Percentiles rank a stretch among this genome's conserved stretches.
Evolutionary conservation across 140 eudicot genomes (phyloP).

Genomic region (Anethum foeniculum): DNA sequence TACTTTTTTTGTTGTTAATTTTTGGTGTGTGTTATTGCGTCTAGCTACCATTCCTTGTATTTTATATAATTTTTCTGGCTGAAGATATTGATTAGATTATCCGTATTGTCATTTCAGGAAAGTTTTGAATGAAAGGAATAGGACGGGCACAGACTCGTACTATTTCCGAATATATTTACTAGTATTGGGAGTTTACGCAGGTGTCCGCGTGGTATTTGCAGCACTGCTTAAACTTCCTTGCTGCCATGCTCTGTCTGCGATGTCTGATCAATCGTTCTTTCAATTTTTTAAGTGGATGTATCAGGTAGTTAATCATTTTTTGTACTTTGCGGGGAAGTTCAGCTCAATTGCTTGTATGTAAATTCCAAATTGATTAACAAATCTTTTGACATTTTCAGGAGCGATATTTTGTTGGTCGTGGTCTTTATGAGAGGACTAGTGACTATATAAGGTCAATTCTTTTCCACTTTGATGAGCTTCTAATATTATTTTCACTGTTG

Average conservation of each 20-base stretch:
- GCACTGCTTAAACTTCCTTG: conserved; percentile 69
- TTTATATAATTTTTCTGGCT: neutral
- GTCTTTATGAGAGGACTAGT: conserved; percentile 75
- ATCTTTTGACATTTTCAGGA: conserved; percentile 44
- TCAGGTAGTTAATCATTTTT: conserved; percentile 41
- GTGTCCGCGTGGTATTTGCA: conserved; percentile 58
- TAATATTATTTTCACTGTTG: too few species aligned
- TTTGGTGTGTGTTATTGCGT: neutral
- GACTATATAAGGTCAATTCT: conserved; percentile 76
- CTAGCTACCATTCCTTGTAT: neutral
- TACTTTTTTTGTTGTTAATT: neutral
- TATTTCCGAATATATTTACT: conserved; percentile 77
- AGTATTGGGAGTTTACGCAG: conserved; percentile 86
- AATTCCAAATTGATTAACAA: neutral
- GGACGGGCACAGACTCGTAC: conserved; percentile 37
- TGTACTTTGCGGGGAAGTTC: neutral
- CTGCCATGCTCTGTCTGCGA: conserved; percentile 71
- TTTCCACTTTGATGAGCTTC: neutral
- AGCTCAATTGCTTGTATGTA: neutral
- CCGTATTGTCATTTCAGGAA: conserved; percentile 43
- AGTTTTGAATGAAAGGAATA: conserved; percentile 61
- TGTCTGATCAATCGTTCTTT: conserved; percentile 79
- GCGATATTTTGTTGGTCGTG: conserved; percentile 81
- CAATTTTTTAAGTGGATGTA: conserved; percentile 97
- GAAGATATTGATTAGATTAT: conserved; percentile 11